Base-by-base conservation (phyloP, 2,329 filamentous ascomycete species). In the Talaromyces verruculosus region DNA sequence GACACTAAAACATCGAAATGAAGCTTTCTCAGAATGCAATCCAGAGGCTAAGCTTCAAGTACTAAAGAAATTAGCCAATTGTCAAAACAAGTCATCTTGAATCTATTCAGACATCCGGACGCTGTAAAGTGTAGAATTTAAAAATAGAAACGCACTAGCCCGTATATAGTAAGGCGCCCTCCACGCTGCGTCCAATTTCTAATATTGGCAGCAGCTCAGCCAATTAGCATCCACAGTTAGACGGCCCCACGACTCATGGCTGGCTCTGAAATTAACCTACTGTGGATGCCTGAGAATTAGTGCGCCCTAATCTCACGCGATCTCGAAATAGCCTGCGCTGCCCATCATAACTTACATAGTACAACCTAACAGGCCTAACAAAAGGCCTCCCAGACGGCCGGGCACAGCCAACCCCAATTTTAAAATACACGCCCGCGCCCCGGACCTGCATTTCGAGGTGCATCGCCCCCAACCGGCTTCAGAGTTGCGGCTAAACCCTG, bases 391-490 rank as follows among this genome's bases (percentile, higher is more conserved):
- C 62, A 64, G n/a, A 49, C 28, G 51, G 62, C 51, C 53, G 62
- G 49, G 39, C 61, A 49, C 51, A 64, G 53, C 49, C 37, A 35
- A 53, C 47, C 43, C 60, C 53, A 28, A 64, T 33, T 43, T 55
- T 19, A 55, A 51, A 53, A 17, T 51, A 49, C 8, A 61, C 58
- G 58, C 58, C 58, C 53, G 58, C 43, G 25, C 33, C 37, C 30
- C 33, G 62, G 51, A 58, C 62, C 62, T 64, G 62, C 62, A 53
- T 64, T 58, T n/a, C 25, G 33, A 13, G 39, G 33, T 64, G 62
- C 62, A 64, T 64, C 62, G 62, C 62, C 62, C 62, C 62, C 62
- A 64, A 58, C 51, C 25, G 39, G 39, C 62, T 45, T 57, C 51
- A 22, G 53, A 57, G 53, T 57, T 64, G 62, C 62, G 62, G 51